phyloP scores from a whole-genome alignment of 2,329 filamentous ascomycete genomes.

The Ophiosphaerella herpotricha region DNA sequence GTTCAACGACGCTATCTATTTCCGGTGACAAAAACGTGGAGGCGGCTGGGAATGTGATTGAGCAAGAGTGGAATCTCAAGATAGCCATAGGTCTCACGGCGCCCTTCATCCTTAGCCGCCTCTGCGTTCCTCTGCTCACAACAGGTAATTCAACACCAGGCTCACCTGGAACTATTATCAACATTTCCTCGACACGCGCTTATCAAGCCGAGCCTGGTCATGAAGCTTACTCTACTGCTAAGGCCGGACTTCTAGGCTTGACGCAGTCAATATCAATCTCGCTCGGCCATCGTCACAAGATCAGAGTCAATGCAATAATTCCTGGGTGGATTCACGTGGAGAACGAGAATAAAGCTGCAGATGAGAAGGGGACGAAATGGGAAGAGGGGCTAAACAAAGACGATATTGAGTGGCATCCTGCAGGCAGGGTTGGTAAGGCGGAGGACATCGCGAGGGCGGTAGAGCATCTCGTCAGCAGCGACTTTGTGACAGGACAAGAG shows the following conservation, averaged over 20 bases:
- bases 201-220: constrained; percentile 56
- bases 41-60: constrained; percentile 33
- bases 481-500: constrained; percentile 53
- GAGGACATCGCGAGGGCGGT: constrained; percentile 52
- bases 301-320: constrained; percentile 56
- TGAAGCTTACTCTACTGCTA: constrained; percentile 57
- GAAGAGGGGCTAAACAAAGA: constrained; percentile 52
- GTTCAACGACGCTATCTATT: constrained; percentile 35
- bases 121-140: constrained; percentile 38
- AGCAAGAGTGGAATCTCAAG: constrained; percentile 42
- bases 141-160: constrained; percentile 17
- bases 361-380: constrained; percentile 50
- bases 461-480: constrained; percentile 47
- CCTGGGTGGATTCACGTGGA: constrained; percentile 59
- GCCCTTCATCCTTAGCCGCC: constrained; percentile 37
- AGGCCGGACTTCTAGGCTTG: constrained; percentile 57
- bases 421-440: constrained; percentile 56
- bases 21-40: constrained; percentile 35
- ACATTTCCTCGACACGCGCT: constrained; percentile 58
- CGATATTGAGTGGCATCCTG: constrained; percentile 57
- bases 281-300: constrained; percentile 48
- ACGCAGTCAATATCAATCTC: constrained; percentile 56
- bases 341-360: constrained; percentile 49
- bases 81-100: constrained; percentile 41
- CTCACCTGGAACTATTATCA: constrained; percentile 46